A percentile compares a stretch with the other conserved stretches of the same genome.
Conservation (phyloP, 305 asterid species). For the Salvia sclarea region DNA sequence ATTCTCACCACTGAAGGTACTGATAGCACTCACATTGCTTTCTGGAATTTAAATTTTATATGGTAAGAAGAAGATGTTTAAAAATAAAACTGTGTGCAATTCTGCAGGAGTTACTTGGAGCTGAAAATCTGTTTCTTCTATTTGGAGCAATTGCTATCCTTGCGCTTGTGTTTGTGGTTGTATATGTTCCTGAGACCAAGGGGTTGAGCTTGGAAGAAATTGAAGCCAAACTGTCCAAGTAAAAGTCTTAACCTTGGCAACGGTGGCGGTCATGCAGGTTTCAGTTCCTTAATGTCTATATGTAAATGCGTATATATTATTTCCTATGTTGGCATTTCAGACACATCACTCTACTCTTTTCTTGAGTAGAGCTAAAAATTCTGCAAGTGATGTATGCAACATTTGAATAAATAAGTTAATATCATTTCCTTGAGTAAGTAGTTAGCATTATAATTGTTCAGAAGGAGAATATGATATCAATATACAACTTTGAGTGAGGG, state of each 20-base stretch:
- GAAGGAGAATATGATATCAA: not conserved
- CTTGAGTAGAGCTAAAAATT: not conserved
- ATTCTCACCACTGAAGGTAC: conserved; percentile 89
- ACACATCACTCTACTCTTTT: not conserved
- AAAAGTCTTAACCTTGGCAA: conserved; percentile 31
- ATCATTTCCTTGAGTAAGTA: not conserved
- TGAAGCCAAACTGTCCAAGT: conserved; percentile 79
- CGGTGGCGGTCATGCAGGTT: conserved; percentile 1
- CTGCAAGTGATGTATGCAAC: conserved; percentile 18
- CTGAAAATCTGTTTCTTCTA: conserved; percentile 83
- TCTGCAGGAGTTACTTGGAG: conserved; percentile 85
- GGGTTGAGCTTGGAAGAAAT: conserved; percentile 99
- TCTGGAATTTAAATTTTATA: not conserved
- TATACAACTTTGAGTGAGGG: not conserved
- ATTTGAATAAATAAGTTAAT: not conserved
- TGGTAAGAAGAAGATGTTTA: not conserved
- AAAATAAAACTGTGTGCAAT: not conserved
- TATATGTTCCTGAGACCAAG: conserved; percentile 88
- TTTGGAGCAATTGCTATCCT: conserved; percentile 80
- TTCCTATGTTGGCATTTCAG: conserved; percentile 15
- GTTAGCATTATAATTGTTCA: conserved; percentile 4
- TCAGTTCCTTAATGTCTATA: conserved; percentile 14
- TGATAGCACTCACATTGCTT: not conserved
- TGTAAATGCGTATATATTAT: not conserved
- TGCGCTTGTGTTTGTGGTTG: conserved; percentile 62